Conservation (phyloP, 306 rosid species). For the Fragaria nilgerrensis region DNA sequence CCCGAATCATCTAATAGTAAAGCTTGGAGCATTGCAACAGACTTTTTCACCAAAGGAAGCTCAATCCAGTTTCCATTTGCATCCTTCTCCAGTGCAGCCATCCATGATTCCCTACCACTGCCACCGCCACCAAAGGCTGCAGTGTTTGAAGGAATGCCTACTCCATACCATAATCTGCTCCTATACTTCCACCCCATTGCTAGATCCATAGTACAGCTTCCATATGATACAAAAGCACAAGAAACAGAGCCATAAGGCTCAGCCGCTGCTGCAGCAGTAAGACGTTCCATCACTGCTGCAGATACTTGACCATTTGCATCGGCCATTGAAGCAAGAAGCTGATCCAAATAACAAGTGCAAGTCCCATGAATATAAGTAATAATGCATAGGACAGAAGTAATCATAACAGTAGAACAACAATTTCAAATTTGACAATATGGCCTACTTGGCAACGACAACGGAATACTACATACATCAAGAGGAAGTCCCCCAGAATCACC, state of each 20-base stretch:
- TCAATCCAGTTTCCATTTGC: constrained; percentile 77
- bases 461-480: constrained; percentile 56
- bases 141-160: constrained; percentile 69
- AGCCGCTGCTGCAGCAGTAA: constrained; percentile 97
- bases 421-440: constrained; percentile 14
- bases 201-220: constrained; percentile 79
- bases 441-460: constrained; percentile 6
- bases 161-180: constrained; percentile 96
- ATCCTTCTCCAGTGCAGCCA: constrained; percentile 78
- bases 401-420: constrained; percentile 11
- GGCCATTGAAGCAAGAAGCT: constrained; percentile 93
- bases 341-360: constrained; percentile 31
- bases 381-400: constrained; percentile 13
- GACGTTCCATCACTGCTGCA: constrained; percentile 70
- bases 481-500: constrained; percentile 67
- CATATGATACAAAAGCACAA: constrained; percentile 92
- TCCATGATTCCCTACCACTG: constrained; percentile 88
- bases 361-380: constrained; percentile 18
- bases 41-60: constrained; percentile 84
- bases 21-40: constrained; percentile 94
- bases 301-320: constrained; percentile 87
- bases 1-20: constrained; percentile 90
- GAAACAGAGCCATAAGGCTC: constrained; percentile 89
- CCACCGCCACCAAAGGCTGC: constrained; percentile 86
- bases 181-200: constrained; percentile 94